Conservation (phyloP, 1,284 basidiomycete species). For the Peniophora sp. region DNA sequence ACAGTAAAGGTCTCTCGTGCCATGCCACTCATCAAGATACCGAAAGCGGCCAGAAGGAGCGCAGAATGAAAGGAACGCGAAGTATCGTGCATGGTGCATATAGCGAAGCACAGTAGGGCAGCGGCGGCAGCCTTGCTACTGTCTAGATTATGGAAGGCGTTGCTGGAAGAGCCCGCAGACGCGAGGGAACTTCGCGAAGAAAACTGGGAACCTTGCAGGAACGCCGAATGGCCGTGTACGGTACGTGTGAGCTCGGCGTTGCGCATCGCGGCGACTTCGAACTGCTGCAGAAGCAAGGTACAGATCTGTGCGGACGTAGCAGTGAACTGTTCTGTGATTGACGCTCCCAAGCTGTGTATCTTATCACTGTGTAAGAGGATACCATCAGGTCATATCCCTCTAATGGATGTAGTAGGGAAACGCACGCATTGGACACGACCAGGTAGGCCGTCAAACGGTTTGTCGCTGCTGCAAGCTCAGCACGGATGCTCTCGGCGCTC, state of each 20-base stretch:
- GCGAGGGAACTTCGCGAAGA: too few species aligned
- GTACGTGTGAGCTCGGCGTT: too few species aligned
- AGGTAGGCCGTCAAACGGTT: background rate
- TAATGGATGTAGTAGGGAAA: background rate
- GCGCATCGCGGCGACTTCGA: too few species aligned
- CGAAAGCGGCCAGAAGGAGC: background rate
- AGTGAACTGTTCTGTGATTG: background rate
- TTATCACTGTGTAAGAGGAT: background rate
- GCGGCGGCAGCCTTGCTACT: background rate
- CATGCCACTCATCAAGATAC: background rate
- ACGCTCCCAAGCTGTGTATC: background rate
- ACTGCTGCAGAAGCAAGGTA: too few species aligned
- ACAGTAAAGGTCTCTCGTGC: background rate
- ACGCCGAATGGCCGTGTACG: too few species aligned
- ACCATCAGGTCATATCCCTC: too few species aligned
- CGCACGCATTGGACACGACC: background rate
- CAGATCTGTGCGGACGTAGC: too few species aligned
- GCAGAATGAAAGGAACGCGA: background rate
- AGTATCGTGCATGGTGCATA: background rate
- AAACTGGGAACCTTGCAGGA: too few species aligned
- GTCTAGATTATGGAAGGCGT: too few species aligned
- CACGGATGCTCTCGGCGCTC: background rate
- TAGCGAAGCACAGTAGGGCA: background rate
- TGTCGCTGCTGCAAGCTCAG: background rate
- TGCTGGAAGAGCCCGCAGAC: too few species aligned